Conservation (phyloP, 2,329 filamentous ascomycete genomes). For the Lojkania enalia region DNA sequence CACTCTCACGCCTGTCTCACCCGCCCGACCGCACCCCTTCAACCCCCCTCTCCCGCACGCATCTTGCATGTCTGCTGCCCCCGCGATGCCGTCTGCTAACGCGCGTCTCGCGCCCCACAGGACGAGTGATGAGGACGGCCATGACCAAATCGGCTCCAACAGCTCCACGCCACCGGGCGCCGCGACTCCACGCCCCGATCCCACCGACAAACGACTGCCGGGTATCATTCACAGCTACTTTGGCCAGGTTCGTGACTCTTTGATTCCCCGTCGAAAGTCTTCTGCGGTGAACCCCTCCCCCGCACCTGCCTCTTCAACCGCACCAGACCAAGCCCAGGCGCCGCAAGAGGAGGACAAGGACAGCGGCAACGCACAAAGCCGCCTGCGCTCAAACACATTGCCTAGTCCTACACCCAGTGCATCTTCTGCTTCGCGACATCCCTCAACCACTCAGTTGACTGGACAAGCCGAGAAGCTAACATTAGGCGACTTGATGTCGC, state of each 20-base stretch:
- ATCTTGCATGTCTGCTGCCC: slow-evolving; percentile 13
- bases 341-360: slow-evolving; percentile 15
- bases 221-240: slow-evolving; percentile 96
- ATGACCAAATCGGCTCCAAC: slow-evolving; percentile 76
- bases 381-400: slow-evolving; percentile 58
- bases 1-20: slow-evolving; percentile 12
- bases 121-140: slow-evolving; percentile 66
- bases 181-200: slow-evolving; percentile 90
- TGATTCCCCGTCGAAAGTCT: slow-evolving; percentile 52
- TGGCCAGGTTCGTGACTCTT: slow-evolving; percentile 91
- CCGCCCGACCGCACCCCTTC: slow-evolving; percentile 9
- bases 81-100: slow-evolving; percentile 38
- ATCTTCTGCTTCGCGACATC: slow-evolving; percentile 50
- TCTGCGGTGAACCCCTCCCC: slow-evolving; percentile 44
- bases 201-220: slow-evolving; percentile 90
- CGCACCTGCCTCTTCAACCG: slow-evolving; percentile 37
- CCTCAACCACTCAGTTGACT: slow-evolving; percentile 63
- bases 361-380: slow-evolving; percentile 9
- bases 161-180: slow-evolving; percentile 88
- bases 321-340: slow-evolving; percentile 17
- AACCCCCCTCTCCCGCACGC: slow-evolving; percentile 4
- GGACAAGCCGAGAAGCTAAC: slow-evolving; percentile 85
- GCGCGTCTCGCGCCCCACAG: slow-evolving; percentile 43
- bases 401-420: slow-evolving; percentile 53
- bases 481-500: slow-evolving; percentile 65